These are phyloP conservation scores for Mycothermus thermophilus DNA, from an alignment of 495 filamentous ascomycete genomes.

Conservation along the genomic window DNA sequence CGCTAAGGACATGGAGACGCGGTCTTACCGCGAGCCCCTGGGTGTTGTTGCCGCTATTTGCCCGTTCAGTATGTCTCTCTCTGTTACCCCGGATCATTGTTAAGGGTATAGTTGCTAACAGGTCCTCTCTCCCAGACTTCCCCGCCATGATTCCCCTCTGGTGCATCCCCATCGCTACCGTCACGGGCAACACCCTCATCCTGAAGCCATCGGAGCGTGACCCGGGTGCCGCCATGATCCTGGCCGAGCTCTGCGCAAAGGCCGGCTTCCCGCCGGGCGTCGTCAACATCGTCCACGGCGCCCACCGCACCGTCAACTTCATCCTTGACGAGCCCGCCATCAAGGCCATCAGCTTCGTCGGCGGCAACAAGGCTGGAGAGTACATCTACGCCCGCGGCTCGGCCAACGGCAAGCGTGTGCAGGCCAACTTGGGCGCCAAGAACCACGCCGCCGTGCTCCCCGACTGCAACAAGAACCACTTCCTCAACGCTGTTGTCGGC, in stretches of 20 bases:
- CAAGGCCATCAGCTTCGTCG: conserved; percentile 97
- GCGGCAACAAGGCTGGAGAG: conserved; percentile 89
- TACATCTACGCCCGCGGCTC: conserved; percentile 92
- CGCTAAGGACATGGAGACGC: conserved; percentile 97
- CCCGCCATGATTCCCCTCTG: conserved; percentile 99
- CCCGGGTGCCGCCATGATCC: conserved; percentile 95
- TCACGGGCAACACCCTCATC: conserved; percentile 87
- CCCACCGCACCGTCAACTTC: conserved; percentile 87
- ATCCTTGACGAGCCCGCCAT: conserved; percentile 92
- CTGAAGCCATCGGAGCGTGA: conserved; percentile 97
- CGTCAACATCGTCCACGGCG: conserved; percentile 86
- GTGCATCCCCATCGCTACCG: conserved; percentile 88
- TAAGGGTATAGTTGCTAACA: conserved; percentile 8
- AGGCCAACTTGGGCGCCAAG: conserved; percentile 96
- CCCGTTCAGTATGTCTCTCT: conserved; percentile 73
- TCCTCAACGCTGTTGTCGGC: conserved; percentile 84
- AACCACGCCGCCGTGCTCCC: conserved; percentile 94
- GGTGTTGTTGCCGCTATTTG: conserved; percentile 95
- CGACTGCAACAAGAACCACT: conserved; percentile 96
- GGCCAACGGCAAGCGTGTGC: conserved; percentile 82
- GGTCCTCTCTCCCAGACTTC: conserved; percentile 73
- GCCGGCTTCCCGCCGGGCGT: conserved; percentile 92
- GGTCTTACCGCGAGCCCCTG: conserved; percentile 82
- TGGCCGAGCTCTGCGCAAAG: conserved; percentile 80
- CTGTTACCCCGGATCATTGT: background rate